Percentiles rank a stretch among this genome's conserved stretches.
Evolutionary conservation across 345 rosid genomes (phyloP).

Genomic region (Brassica carinata): DNA sequence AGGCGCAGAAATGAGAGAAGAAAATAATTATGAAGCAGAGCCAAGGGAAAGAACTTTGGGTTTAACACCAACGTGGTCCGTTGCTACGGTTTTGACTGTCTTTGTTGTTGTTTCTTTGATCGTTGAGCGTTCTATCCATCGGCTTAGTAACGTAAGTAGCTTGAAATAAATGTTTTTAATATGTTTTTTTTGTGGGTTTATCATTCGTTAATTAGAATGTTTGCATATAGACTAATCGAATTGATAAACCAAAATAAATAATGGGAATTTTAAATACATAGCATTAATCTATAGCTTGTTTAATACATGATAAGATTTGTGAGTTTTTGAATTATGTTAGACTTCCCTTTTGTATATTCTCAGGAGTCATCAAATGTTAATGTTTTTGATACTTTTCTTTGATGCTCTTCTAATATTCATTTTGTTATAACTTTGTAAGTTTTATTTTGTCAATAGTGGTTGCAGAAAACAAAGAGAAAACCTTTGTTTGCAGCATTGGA

Average conservation of each 20-base stretch:
- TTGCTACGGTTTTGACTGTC: slow-evolving; percentile 84
- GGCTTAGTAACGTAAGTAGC: slow-evolving; percentile 63
- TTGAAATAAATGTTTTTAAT: not conserved
- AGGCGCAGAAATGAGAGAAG: slow-evolving; percentile 27
- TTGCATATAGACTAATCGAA: not conserved
- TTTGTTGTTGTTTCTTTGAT: slow-evolving; percentile 80
- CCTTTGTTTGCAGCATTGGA: slow-evolving; percentile 82
- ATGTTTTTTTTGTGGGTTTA: not conserved
- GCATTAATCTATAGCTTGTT: not conserved
- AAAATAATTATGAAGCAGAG: slow-evolving; percentile 18
- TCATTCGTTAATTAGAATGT: not conserved
- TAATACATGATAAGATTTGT: not conserved
- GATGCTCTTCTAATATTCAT: not conserved
- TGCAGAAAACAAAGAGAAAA: slow-evolving; percentile 73
- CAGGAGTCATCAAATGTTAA: not conserved
- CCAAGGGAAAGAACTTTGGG: slow-evolving; percentile 68
- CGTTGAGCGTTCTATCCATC: slow-evolving; percentile 86
- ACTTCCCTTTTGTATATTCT: not conserved
- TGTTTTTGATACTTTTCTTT: not conserved
- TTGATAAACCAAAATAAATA: not conserved
- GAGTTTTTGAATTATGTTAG: not conserved
- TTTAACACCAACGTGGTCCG: slow-evolving; percentile 92
- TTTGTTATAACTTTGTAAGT: not conserved
- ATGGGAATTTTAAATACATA: not conserved
- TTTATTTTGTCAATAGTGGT: slow-evolving; percentile 57